Base-by-base conservation (phyloP, 495 filamentous ascomycete species). In the Penicillium daleae region DNA sequence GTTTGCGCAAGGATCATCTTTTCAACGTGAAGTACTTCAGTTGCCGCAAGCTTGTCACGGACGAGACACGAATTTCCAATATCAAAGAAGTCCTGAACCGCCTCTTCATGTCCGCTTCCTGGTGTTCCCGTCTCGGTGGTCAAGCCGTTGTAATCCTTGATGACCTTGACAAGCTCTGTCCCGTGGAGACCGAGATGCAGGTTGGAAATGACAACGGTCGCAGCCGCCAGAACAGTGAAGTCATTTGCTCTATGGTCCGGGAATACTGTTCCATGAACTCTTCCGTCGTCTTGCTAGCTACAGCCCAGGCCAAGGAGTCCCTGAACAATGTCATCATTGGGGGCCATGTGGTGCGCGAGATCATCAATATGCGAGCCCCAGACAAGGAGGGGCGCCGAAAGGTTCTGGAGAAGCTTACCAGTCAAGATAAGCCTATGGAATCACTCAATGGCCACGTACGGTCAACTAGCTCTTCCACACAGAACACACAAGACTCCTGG, bases 141-240 rank as follows among this genome's bases (percentile, higher is more conserved):
- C 87, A 85, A 60, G 83, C 93, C 0, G 66, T 97, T 5, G 87
- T 99, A 15, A 85, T 99, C 42, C 79, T 99, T 3, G 95, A 99
- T 69, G 95, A 99, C 63, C 80, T 99, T 10, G 96, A 99, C 71
- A 90, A 89, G 62, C 78, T 99, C 10, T 97, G 95, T 71, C 93
- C 94, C 0, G 87, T 86, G 0, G 95, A 98, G 75, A 97, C 92
- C 0, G 95, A 98, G 71, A 79, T 97, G 29, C 90, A 96, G 75
- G 92, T 96, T 8, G 93, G 92, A 57, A 90, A 88, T 44, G 93
- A 99, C 66, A 97, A 97, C 65, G 90, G 88, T 21, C 88, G 96
- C 31, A 97, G 92, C 66, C 85, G 92, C 4, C 96, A 97, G 64
- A 87, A 97, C 61, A 97, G 93, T 71, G 95, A 98, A 71, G 82